Evolutionary conservation across 495 filamentous ascomycete species (phyloP).

Genomic region (Aspergillus indologenus): DNA sequence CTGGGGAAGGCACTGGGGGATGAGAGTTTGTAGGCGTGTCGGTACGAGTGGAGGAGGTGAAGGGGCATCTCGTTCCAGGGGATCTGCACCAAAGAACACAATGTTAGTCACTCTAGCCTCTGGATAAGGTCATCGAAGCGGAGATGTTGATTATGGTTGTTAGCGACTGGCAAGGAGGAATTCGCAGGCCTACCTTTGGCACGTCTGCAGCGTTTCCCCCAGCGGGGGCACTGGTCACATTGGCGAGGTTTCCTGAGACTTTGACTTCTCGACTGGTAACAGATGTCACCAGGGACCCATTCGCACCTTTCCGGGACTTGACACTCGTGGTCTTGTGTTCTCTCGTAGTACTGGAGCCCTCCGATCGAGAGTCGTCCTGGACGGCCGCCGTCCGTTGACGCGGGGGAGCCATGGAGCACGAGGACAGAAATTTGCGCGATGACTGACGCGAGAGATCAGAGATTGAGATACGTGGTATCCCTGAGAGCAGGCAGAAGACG

Average conservation of each 20-base stretch:
- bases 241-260: constrained; percentile 26
- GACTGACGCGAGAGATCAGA: not conserved
- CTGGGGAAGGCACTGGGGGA: constrained; percentile 67
- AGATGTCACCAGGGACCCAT: constrained; percentile 6
- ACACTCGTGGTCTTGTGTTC: constrained; percentile 36
- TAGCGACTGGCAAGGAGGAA: not conserved
- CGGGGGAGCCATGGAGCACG: constrained; percentile 42
- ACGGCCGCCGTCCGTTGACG: constrained; percentile 42
- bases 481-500: not conserved
- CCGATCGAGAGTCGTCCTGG: constrained; percentile 52
- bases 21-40: constrained; percentile 69
- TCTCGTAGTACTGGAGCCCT: constrained; percentile 51
- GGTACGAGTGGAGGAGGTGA: constrained; percentile 74
- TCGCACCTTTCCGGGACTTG: constrained; percentile 36
- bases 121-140: not conserved
- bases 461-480: not conserved
- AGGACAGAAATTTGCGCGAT: not conserved
- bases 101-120: not conserved
- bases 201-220: constrained; percentile 28
- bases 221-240: constrained; percentile 38
- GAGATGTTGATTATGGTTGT: not conserved
- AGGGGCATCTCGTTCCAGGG: constrained; percentile 72
- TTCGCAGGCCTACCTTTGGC: constrained; percentile 31
- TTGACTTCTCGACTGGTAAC: constrained; percentile 15
- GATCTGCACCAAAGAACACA: constrained; percentile 48